A percentile compares a stretch with the other conserved stretches of the same genome.
These are phyloP conservation scores for Zasmidium cellare DNA, from an alignment of 2,329 filamentous ascomycete species.

Conservation along the genomic window DNA sequence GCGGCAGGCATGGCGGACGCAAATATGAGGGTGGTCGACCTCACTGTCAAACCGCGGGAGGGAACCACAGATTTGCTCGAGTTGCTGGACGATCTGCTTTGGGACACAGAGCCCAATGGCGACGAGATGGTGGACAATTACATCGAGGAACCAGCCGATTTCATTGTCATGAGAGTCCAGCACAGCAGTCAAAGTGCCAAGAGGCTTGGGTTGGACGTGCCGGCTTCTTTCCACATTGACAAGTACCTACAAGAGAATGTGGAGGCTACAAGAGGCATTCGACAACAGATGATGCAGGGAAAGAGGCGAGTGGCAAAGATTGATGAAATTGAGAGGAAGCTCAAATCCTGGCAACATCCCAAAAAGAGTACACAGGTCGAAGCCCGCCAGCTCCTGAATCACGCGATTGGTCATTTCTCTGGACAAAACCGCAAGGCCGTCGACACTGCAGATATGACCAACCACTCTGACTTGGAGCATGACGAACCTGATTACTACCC, in stretches of 20 bases:
- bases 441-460: conserved; percentile 23
- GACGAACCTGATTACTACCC: conserved; percentile 24
- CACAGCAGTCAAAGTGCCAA: conserved; percentile 34
- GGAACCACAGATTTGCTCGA: conserved; percentile 23
- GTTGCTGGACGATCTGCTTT: conserved; percentile 32
- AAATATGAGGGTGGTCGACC: conserved; percentile 19
- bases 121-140: conserved; percentile 27
- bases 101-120: conserved; percentile 29
- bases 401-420: conserved; percentile 34
- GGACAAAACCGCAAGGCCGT: conserved; percentile 26
- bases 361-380: conserved; percentile 35
- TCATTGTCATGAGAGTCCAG: conserved; percentile 54
- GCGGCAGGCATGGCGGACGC: conserved; percentile 22
- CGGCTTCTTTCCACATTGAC: conserved; percentile 58
- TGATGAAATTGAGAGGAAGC: conserved; percentile 35
- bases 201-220: conserved; percentile 51
- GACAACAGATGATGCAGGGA: conserved; percentile 39
- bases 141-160: conserved; percentile 52
- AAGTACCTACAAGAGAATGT: conserved; percentile 58
- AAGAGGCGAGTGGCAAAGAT: conserved; percentile 34
- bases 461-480: conserved; percentile 16
- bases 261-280: conserved; percentile 49
- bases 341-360: conserved; percentile 38
- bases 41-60: conserved; percentile 14
- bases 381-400: conserved; percentile 38